phyloP scores from a whole-genome alignment of 2,329 filamentous ascomycete genomes.

The Fusarium verticillioides region DNA sequence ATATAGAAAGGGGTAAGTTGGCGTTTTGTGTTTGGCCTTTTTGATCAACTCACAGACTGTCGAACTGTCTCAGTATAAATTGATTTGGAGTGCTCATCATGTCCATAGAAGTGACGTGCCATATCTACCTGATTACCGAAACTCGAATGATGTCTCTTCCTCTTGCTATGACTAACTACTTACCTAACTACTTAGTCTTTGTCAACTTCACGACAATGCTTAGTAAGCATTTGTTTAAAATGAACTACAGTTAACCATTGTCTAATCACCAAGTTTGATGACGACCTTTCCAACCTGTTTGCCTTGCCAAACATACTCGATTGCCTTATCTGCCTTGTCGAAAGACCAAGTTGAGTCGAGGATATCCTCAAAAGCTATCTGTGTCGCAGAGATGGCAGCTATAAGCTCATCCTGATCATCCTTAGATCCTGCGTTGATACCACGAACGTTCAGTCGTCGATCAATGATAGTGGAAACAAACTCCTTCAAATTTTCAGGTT shows the following conservation, averaged over 20 bases:
- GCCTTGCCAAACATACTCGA: slow-evolving; percentile 55
- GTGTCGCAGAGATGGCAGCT: slow-evolving; percentile 48
- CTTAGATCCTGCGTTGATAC: slow-evolving; percentile 55
- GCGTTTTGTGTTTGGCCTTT: background rate
- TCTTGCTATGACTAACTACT: background rate
- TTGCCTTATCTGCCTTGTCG: slow-evolving; percentile 53
- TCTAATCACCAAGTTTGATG: slow-evolving; percentile 20
- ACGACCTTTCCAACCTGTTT: slow-evolving; percentile 58
- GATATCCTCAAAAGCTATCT: slow-evolving; percentile 52
- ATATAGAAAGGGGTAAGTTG: background rate
- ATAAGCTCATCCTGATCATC: slow-evolving; percentile 54
- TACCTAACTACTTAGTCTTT: background rate
- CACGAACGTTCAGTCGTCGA: slow-evolving; percentile 49
- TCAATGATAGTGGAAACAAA: slow-evolving; percentile 53
- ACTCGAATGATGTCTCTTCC: background rate
- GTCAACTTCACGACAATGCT: background rate
- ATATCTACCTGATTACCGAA: background rate
- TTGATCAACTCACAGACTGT: background rate
- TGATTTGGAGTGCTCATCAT: background rate
- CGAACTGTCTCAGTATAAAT: background rate
- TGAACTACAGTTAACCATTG: background rate
- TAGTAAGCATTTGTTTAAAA: background rate
- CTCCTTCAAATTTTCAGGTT: slow-evolving; percentile 47
- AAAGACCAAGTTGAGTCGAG: slow-evolving; percentile 53
- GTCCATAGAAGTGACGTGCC: background rate